phyloP scores from a whole-genome alignment of 768 basidiomycete species.

The Tricholoma bakamatsutake region DNA sequence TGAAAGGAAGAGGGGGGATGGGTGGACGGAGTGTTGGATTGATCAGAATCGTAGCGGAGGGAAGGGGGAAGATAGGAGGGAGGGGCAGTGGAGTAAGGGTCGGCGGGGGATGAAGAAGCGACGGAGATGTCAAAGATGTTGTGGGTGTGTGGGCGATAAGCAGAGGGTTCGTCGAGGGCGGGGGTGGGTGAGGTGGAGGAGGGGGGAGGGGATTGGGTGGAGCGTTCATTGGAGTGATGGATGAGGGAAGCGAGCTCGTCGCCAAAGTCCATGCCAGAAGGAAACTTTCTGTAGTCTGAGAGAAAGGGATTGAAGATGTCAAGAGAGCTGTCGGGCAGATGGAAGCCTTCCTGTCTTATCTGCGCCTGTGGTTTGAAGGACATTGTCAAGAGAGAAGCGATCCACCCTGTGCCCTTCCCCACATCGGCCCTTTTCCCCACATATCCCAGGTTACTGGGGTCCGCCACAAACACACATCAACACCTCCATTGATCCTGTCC shows the following conservation, averaged over 20 bases:
- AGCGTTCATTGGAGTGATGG: slow-evolving; percentile 15
- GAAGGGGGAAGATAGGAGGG: too few species aligned
- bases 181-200: too few species aligned
- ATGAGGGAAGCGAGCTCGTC: slow-evolving; percentile 68
- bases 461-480: too few species aligned
- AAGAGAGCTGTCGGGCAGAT: slow-evolving; percentile 37
- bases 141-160: slow-evolving; percentile 28
- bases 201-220: slow-evolving; percentile 15
- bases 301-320: slow-evolving; percentile 44
- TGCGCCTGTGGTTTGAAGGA: slow-evolving; percentile 44
- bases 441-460: too few species aligned
- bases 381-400: slow-evolving; percentile 19
- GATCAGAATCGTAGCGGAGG: too few species aligned
- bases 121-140: slow-evolving; percentile 63
- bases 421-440: too few species aligned
- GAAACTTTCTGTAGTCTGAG: slow-evolving; percentile 45
- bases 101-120: slow-evolving; percentile 23
- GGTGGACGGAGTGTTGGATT: too few species aligned
- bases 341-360: slow-evolving; percentile 72
- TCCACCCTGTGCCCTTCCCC: too few species aligned
- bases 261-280: slow-evolving; percentile 47
- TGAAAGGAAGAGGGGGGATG: slow-evolving; percentile 26
- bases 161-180: too few species aligned
- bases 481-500: too few species aligned
- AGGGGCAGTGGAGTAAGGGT: too few species aligned